These are phyloP conservation scores for Phaseolus lunatus DNA, from an alignment of 306 rosid species.

Conservation along the genomic window DNA sequence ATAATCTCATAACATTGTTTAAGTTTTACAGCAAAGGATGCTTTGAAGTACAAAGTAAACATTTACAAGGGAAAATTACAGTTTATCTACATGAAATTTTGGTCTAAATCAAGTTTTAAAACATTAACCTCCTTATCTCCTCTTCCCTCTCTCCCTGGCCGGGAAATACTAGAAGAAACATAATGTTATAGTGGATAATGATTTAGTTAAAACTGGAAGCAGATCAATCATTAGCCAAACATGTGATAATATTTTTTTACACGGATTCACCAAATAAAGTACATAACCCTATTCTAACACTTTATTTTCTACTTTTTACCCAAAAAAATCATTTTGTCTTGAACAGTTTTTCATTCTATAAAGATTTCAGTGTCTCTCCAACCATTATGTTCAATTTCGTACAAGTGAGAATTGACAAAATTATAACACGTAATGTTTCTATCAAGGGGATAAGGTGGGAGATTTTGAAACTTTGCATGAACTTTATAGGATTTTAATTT, in stretches of 20 bases:
- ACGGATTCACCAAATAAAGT: conserved; percentile 6
- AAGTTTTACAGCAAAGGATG: conserved; percentile 18
- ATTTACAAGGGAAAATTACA: conserved; percentile 6
- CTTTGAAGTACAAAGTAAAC: conserved; percentile 26
- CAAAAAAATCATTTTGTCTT: background rate
- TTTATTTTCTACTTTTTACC: conserved; percentile 9
- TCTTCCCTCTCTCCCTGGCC: background rate
- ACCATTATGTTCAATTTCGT: background rate
- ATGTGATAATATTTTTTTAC: background rate
- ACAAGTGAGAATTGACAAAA: too few relatives aligned
- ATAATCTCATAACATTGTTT: conserved; percentile 32
- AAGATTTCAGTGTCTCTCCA: conserved; percentile 27
- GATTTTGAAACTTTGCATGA: too few relatives aligned
- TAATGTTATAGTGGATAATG: background rate
- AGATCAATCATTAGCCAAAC: conserved; percentile 24
- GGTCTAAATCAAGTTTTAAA: conserved; percentile 30
- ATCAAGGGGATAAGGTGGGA: too few relatives aligned
- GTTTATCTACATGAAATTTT: conserved; percentile 6
- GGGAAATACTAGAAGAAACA: background rate
- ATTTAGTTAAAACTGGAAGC: conserved; percentile 25
- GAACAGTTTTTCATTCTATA: conserved; percentile 1
- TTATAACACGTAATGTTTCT: too few relatives aligned
- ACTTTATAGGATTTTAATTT: too few relatives aligned
- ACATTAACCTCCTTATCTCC: background rate
- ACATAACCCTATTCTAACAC: conserved; percentile 2